phyloP scores from a whole-genome alignment of 306 rosid species.

The Prinsepia uniflora region DNA sequence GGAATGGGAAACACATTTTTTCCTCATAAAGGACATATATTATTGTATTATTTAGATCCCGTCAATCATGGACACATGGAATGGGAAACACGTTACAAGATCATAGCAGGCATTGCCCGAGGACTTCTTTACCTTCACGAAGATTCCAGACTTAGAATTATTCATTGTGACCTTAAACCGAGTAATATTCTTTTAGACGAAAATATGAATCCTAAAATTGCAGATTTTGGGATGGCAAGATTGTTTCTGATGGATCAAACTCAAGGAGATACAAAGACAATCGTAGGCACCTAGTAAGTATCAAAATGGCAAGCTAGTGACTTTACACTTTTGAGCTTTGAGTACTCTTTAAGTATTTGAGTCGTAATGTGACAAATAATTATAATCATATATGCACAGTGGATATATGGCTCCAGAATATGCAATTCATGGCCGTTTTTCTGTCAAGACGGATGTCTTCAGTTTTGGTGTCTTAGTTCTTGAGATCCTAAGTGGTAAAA shows the following conservation, averaged over 20 bases:
- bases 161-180: conserved; percentile 1
- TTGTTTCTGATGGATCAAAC: conserved; percentile 1
- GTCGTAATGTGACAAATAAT: no score
- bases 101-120: conserved; percentile 15
- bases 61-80: neutral
- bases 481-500: conserved; percentile 22
- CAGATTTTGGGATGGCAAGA: conserved; percentile 12
- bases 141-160: conserved; percentile 11
- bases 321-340: neutral
- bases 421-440: neutral
- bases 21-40: no score
- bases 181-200: conserved; percentile 7
- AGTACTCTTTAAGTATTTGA: neutral
- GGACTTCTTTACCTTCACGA: conserved; percentile 15
- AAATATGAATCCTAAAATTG: conserved; percentile 12
- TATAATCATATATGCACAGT: neutral
- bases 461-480: conserved; percentile 18
- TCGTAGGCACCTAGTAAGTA: conserved; percentile 14
- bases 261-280: conserved; percentile 13
- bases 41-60: neutral
- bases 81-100: conserved; percentile 15
- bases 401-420: conserved; percentile 34
- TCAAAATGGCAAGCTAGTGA: neutral
- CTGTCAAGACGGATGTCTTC: conserved; percentile 26
- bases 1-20: conserved; percentile 15